Percentiles rank a stretch among this genome's conserved stretches.
Conservation (phyloP, 1,139 yeast species). For the Wickerhamomyces sp. region DNA sequence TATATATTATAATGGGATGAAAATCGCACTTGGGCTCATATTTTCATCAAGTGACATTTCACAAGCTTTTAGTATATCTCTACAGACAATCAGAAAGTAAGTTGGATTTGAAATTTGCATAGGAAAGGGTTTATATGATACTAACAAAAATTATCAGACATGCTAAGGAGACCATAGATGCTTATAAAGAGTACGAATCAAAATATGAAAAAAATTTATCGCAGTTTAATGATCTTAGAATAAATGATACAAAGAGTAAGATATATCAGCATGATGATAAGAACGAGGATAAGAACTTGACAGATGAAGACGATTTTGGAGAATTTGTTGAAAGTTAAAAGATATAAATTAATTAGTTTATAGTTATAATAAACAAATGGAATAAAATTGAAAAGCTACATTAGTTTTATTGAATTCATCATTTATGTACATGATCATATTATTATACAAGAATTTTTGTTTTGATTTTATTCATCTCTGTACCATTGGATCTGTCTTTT, state of each 20-base stretch:
- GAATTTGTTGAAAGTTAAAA: conserved; percentile 33
- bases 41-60: conserved; percentile 33
- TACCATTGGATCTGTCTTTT: conserved; percentile 58
- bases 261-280: conserved; percentile 33
- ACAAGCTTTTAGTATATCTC: conserved; percentile 35
- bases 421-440: no score
- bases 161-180: conserved; percentile 11
- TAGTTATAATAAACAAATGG: background rate
- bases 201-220: conserved; percentile 8
- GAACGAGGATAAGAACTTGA: background rate
- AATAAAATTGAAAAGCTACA: no score
- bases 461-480: conserved; percentile 38
- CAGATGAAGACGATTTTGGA: conserved; percentile 34
- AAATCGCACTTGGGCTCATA: conserved; percentile 34
- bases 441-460: no score
- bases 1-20: conserved; percentile 15
- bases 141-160: conserved; percentile 12
- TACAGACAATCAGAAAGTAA: conserved; percentile 31
- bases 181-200: background rate
- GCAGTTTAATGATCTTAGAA: background rate
- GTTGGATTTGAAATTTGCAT: background rate
- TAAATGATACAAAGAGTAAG: background rate
- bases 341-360: background rate
- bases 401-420: no score
- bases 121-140: background rate